phyloP scores from a whole-genome alignment of 164 flowering plant genomes.

The Paratinospora sagittata region DNA sequence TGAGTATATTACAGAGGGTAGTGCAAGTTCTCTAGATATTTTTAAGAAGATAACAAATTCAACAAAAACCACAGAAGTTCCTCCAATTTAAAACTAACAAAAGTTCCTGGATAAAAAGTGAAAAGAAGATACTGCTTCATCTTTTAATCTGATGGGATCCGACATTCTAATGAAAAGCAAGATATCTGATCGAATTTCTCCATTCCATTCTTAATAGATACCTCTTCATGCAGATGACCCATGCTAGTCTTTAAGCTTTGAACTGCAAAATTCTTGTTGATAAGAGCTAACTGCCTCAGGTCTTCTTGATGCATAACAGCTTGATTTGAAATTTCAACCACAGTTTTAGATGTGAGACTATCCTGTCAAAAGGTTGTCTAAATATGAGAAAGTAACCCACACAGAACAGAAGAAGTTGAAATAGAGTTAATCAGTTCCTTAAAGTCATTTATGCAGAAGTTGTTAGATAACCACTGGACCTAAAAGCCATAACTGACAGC shows the following conservation, averaged over 20 bases:
- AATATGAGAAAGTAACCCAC: background rate
- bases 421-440: background rate
- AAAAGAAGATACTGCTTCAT: background rate
- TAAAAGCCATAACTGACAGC: too few relatives aligned
- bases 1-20: background rate
- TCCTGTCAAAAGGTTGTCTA: constrained; percentile 27
- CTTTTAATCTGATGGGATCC: background rate
- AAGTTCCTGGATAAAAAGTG: background rate
- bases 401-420: background rate
- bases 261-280: constrained; percentile 33
- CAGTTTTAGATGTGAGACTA: constrained; percentile 18
- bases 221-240: constrained; percentile 75
- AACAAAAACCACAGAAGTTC: background rate
- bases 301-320: constrained; percentile 20
- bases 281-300: constrained; percentile 27
- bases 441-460: background rate
- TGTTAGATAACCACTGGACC: too few relatives aligned
- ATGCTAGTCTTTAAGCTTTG: constrained; percentile 60
- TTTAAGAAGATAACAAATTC: background rate
- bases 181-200: background rate
- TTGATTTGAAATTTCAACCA: constrained; percentile 21
- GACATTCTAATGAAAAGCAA: background rate
- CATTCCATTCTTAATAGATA: constrained; percentile 18
- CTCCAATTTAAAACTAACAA: background rate
- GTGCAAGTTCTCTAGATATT: constrained; percentile 5